Evolutionary conservation across 108 stramenopile species (phyloP), one percentile per base, ranked within the genome.

Genomic region (Chaetoceros tenuissimus): DNA sequence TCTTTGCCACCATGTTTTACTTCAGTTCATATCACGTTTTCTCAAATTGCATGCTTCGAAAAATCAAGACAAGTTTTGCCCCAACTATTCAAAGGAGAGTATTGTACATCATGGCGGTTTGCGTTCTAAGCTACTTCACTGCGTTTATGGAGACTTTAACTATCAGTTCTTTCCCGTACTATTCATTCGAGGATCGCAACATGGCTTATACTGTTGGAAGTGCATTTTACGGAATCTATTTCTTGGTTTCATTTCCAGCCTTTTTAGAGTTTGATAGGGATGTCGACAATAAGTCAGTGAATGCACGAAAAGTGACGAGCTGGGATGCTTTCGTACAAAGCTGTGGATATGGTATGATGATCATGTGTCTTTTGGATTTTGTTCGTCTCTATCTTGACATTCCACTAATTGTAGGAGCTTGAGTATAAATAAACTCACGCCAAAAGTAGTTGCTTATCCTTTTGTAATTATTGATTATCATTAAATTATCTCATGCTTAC

Each of bases 201-300:
- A 68, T 75, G 69, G 89, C 85, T 25, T 91, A 91, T 57, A 69
- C 51, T 48, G 47, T 52, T 74, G 57, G 92, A 61, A 52, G 73
- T 19, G 95, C 94, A 1, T 97, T 98, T 72, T 99, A 99, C 62
- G 97, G 96, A 3, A 97, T 98, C 31, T 99, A 99, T 63, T 99
- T 99, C 56, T 56, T 99, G n/a, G 96, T 97, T 44, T 86, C 84
- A 53, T 98, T 86, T 58, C 94, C 98, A 2, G 92, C 90, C 53
- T 97, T 97, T 75, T 94, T 75, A 52, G 52, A 53, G 30, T 82
- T 94, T 71, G 85, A 93, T 68, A 55, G 62, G 1, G 50, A 84
- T 19, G 62, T 88, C 21, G 89, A 87, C 56, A 54, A 51, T 17
- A 51, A 48, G 10, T 46, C 55, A 20, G 53, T 48, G 31, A 18